These are phyloP conservation scores for Penicillium hordei DNA, from an alignment of 2,329 filamentous ascomycete species.

Conservation along the genomic window DNA sequence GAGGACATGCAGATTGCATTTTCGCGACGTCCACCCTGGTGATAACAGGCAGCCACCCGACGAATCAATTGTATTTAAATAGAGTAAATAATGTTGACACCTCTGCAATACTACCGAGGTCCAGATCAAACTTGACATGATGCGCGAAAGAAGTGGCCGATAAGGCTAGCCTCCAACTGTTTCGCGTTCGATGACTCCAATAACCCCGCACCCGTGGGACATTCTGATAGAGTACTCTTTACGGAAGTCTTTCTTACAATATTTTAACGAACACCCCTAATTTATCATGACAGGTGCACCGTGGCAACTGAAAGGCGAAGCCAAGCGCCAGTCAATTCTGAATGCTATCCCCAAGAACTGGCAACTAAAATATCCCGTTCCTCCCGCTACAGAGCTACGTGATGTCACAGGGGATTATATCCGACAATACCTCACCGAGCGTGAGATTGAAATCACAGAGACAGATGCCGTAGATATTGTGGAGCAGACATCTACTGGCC, in stretches of 20 bases:
- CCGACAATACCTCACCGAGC: constrained; percentile 53
- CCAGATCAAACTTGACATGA: background rate
- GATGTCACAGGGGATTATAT: constrained; percentile 59
- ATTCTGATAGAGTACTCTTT: background rate
- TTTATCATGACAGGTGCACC: constrained; percentile 23
- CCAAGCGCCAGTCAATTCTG: constrained; percentile 56
- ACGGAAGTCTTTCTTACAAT: too few species aligned
- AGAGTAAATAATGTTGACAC: background rate
- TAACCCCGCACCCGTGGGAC: constrained; percentile 11
- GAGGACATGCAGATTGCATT: background rate
- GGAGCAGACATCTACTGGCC: constrained; percentile 53
- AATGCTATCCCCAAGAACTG: constrained; percentile 58
- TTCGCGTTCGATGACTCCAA: constrained; percentile 3
- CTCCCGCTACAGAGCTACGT: constrained; percentile 52
- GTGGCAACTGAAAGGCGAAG: constrained; percentile 54
- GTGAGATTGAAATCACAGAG: constrained; percentile 62
- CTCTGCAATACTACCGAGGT: background rate
- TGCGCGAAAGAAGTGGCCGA: background rate
- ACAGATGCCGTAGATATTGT: constrained; percentile 59
- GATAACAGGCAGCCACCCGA: background rate
- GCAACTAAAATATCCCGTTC: constrained; percentile 50
- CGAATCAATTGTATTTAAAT: background rate
- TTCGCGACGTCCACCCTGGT: too few species aligned
- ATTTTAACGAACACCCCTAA: background rate
- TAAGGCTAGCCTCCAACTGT: background rate